Evolutionary conservation across 2,329 filamentous ascomycete genomes (phyloP).

Genomic region (Aspergillus sp.): DNA sequence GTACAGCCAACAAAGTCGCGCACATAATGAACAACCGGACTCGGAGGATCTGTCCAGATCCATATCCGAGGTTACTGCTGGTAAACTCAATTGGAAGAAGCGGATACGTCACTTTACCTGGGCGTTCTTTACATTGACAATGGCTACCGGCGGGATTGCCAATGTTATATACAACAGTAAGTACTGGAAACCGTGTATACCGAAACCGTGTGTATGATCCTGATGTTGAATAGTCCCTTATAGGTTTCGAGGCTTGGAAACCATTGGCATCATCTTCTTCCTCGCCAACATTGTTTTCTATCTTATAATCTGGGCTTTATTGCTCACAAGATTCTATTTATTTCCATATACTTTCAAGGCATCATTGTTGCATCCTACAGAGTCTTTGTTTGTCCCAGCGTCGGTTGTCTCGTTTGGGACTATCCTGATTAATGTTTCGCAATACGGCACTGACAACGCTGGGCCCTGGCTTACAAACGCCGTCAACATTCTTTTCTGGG

Average conservation of each 20-base stretch:
- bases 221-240: constrained; percentile 52
- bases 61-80: constrained; percentile 24
- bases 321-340: constrained; percentile 70
- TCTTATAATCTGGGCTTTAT: constrained; percentile 64
- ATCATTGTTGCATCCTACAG: constrained; percentile 76
- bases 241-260: constrained; percentile 59
- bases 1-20: constrained; percentile 28
- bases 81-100: constrained; percentile 53
- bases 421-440: constrained; percentile 75
- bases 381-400: constrained; percentile 77
- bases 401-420: constrained; percentile 72
- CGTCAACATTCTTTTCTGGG: constrained; percentile 74
- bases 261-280: constrained; percentile 65
- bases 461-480: constrained; percentile 64
- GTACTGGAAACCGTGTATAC: constrained; percentile 21
- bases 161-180: constrained; percentile 63
- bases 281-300: constrained; percentile 68
- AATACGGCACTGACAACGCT: constrained; percentile 70
- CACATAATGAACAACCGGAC: constrained; percentile 25
- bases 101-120: constrained; percentile 69
- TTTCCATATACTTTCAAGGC: constrained; percentile 71
- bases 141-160: constrained; percentile 64
- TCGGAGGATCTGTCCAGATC: constrained; percentile 17
- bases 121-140: constrained; percentile 78
- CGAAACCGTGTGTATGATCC: neutral